A percentile compares a stretch with the other conserved stretches of the same genome.
Conservation (phyloP, 495 filamentous ascomycete species). For the Podospora pseudocomata region DNA sequence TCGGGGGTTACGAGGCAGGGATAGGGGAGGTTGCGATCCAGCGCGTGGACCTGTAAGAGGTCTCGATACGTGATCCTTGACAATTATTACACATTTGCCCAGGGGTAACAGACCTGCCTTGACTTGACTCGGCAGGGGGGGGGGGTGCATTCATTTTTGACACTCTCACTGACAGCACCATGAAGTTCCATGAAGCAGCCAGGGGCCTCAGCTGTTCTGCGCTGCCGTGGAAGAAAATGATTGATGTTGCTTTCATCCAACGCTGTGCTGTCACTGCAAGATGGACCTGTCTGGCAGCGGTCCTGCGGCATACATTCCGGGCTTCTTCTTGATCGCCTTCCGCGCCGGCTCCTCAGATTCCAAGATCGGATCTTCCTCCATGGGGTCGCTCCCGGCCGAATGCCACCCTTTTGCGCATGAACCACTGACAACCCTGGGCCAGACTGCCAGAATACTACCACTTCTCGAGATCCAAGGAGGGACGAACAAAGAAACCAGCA, state of each 20-base stretch:
- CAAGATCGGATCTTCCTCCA: slow-evolving; percentile 36
- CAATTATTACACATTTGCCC: slow-evolving; percentile 23
- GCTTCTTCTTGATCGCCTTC: slow-evolving; percentile 37
- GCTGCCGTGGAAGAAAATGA: slow-evolving; percentile 11
- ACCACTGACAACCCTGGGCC: slow-evolving; percentile 25
- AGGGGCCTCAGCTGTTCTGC: slow-evolving; percentile 1
- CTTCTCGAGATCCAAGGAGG: slow-evolving; percentile 5
- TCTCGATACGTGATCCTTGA: slow-evolving; percentile 19
- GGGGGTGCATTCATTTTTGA: slow-evolving; percentile 18
- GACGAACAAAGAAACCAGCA: slow-evolving; percentile 21
- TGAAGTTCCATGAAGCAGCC: not conserved
- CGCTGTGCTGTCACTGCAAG: slow-evolving; percentile 10
- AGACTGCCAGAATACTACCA: slow-evolving; percentile 31
- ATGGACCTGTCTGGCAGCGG: slow-evolving; percentile 15
- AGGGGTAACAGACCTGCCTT: slow-evolving; percentile 19
- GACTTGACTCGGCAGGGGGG: slow-evolving; percentile 21
- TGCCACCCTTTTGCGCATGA: slow-evolving; percentile 36
- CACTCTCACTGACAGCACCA: slow-evolving; percentile 14
- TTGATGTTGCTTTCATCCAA: slow-evolving; percentile 19
- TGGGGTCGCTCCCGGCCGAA: slow-evolving; percentile 33
- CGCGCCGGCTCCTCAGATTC: slow-evolving; percentile 29
- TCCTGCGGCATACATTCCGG: slow-evolving; percentile 25
- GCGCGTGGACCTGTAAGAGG: slow-evolving; percentile 20
- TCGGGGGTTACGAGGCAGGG: slow-evolving; percentile 15
- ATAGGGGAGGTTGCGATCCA: slow-evolving; percentile 16